A percentile compares a stretch with the other conserved stretches of the same genome.
phyloP scores from a whole-genome alignment of 305 asterid species.

The Stenogyne calaminthoides region DNA sequence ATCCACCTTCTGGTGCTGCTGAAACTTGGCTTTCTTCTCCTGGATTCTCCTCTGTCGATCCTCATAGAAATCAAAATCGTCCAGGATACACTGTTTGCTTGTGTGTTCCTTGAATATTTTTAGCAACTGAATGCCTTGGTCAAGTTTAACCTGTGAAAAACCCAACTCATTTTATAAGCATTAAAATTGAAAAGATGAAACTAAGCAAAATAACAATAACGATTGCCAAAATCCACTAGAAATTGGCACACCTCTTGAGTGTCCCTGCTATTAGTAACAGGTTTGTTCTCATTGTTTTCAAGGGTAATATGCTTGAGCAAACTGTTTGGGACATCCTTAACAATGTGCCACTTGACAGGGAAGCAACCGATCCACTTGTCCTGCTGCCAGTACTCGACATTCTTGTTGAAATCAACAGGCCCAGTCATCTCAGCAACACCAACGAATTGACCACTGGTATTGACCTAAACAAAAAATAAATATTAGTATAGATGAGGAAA shows the following conservation, averaged over 20 bases:
- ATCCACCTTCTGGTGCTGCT: conserved; percentile 60
- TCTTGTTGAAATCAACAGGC: conserved; percentile 72
- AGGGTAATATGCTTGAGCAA: conserved; percentile 65
- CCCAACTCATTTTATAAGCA: background rate
- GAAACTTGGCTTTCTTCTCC: conserved; percentile 74
- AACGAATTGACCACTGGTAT: conserved; percentile 79
- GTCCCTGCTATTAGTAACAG: conserved; percentile 76
- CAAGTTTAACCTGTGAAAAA: conserved; percentile 57
- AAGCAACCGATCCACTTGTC: conserved; percentile 90
- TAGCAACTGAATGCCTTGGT: conserved; percentile 71
- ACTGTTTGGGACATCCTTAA: conserved; percentile 75
- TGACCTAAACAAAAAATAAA: conserved; percentile 49
- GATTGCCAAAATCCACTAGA: background rate
- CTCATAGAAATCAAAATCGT: conserved; percentile 84
- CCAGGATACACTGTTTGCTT: conserved; percentile 65
- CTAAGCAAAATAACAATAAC: background rate
- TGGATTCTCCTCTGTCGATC: conserved; percentile 71
- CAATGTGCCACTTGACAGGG: conserved; percentile 82
- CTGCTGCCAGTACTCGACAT: conserved; percentile 80
- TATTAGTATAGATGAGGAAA: background rate
- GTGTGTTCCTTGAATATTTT: conserved; percentile 71
- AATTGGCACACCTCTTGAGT: conserved; percentile 63
- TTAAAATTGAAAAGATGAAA: background rate
- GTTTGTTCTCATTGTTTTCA: conserved; percentile 69
- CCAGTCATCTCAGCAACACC: conserved; percentile 89